phyloP scores from a whole-genome alignment of 1,139 yeast species.

The Meyerozyma carpophila region DNA sequence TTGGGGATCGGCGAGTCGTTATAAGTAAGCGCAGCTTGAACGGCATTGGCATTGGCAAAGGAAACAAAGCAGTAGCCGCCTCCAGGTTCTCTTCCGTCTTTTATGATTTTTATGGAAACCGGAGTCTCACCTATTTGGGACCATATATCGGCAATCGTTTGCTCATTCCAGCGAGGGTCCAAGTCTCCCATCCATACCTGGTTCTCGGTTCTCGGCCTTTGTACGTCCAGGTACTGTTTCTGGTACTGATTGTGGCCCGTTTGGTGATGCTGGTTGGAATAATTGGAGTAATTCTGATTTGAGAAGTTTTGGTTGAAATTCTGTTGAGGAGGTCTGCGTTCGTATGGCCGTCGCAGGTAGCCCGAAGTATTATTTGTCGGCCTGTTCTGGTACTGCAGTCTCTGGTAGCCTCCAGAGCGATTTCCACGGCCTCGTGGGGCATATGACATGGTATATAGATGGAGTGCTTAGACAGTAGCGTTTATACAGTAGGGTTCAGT shows the following conservation, averaged over 20 bases:
- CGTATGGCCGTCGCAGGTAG: slow-evolving; percentile 1
- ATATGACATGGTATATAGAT: not conserved
- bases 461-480: not conserved
- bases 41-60: slow-evolving; percentile 60
- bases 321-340: not conserved
- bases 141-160: slow-evolving; percentile 66
- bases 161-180: slow-evolving; percentile 82
- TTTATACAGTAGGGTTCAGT: not conserved
- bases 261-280: not conserved
- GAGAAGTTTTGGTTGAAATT: not conserved
- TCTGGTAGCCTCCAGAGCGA: not conserved
- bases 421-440: slow-evolving; percentile 1
- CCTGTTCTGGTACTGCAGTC: not conserved
- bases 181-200: slow-evolving; percentile 93
- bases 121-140: slow-evolving; percentile 33
- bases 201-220: slow-evolving; percentile 8
- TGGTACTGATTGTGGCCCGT: not conserved
- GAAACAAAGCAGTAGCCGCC: slow-evolving; percentile 74
- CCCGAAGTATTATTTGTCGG: not conserved
- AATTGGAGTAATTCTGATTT: not conserved
- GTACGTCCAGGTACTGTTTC: slow-evolving; percentile 4
- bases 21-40: slow-evolving; percentile 62
- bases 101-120: slow-evolving; percentile 28
- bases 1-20: slow-evolving; percentile 70
- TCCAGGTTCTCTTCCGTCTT: slow-evolving; percentile 26